Base-by-base conservation (phyloP, 371 early-diverging fungal species). In the Mucor mucedo region DNA sequence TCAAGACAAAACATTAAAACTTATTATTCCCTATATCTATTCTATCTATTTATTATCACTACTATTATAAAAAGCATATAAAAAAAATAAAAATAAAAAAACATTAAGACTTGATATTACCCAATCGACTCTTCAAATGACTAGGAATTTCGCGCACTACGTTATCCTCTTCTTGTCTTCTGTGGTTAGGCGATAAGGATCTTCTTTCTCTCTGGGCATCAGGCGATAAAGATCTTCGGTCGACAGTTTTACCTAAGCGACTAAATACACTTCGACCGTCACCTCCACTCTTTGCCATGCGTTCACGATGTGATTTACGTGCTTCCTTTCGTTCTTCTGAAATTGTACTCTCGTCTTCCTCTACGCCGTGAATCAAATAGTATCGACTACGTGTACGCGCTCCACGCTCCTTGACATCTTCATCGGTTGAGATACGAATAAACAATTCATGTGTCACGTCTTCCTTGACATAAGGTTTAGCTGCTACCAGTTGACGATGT, bases 351-450 rank as follows among this genome's bases (percentile, higher is more conserved):
- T 49, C 50, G 8, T 55, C 57, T 13, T 65, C 60, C 2, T 76
- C 77, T 2, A 69, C 66, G 4, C 87, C 85, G 66, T 84, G 79
- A 10, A 83, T 54, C 2, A 77, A 56, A 62, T 87, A 87, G 60
- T 84, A 87, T 1, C 73, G 70, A 66, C 87, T 87, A 27, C 73
- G 67, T 21, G 76, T 71, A 10, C 82, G 73, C 5, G 87, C 70
- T 1, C 84, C 83, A 33, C 68, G 62, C 55, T 75, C 73, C 59
- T 87, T 87, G 5, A 77, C 64, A 54, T 87, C 87, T 47, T 65
- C 67, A 30, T 76, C 76, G 2, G 84, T 84, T 0, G 87, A 75
- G 13, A 78, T 55, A 9, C 87, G 82, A 40, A 84, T 58, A 38
- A 67, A 70, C 29, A 70, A 42, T 27, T 63, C 5, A 33, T 63